These are phyloP conservation scores for Colletotrichum brevisporum DNA, from an alignment of 2,329 filamentous ascomycete genomes.

Conservation along the genomic window DNA sequence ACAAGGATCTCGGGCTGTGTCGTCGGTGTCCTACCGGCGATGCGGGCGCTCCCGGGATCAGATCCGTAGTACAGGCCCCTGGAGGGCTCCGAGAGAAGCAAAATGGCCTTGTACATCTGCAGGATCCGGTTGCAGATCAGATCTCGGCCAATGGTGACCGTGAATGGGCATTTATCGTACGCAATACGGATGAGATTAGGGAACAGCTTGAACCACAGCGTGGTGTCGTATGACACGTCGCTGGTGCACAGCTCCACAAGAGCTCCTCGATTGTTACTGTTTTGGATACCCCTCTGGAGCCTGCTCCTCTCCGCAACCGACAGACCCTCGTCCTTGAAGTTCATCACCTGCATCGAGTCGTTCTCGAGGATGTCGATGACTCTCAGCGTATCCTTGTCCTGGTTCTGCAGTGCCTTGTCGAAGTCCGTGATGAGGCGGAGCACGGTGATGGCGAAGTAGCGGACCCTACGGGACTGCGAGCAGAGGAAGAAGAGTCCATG, in stretches of 20 bases:
- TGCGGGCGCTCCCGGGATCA: constrained; percentile 68
- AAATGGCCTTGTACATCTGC: constrained; percentile 92
- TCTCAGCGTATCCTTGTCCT: constrained; percentile 75
- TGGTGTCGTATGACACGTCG: constrained; percentile 93
- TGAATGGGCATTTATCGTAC: constrained; percentile 91
- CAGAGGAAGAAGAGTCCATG: constrained; percentile 98
- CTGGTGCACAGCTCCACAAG: constrained; percentile 95
- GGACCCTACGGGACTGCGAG: constrained; percentile 91
- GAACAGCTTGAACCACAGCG: constrained; percentile 98
- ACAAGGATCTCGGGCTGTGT: constrained; percentile 89
- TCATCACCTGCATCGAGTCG: constrained; percentile 89
- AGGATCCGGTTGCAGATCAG: constrained; percentile 92
- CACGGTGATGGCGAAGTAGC: constrained; percentile 92
- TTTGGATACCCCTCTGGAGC: constrained; percentile 89
- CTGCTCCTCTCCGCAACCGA: constrained; percentile 94
- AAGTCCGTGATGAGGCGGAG: constrained; percentile 94
- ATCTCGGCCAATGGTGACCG: constrained; percentile 90
- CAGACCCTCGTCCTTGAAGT: constrained; percentile 91
- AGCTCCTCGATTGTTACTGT: constrained; percentile 85
- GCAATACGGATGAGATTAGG: constrained; percentile 93
- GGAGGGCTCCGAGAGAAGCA: constrained; percentile 81
- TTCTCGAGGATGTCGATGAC: constrained; percentile 95
- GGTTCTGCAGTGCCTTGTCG: constrained; percentile 81
- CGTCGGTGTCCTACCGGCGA: constrained; percentile 70
- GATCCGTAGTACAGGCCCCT: constrained; percentile 75